A percentile compares a stretch with the other conserved stretches of the same genome.
Evolutionary conservation across 2,329 filamentous ascomycete genomes (phyloP).

Genomic region (Exophiala lecanii-corni): DNA sequence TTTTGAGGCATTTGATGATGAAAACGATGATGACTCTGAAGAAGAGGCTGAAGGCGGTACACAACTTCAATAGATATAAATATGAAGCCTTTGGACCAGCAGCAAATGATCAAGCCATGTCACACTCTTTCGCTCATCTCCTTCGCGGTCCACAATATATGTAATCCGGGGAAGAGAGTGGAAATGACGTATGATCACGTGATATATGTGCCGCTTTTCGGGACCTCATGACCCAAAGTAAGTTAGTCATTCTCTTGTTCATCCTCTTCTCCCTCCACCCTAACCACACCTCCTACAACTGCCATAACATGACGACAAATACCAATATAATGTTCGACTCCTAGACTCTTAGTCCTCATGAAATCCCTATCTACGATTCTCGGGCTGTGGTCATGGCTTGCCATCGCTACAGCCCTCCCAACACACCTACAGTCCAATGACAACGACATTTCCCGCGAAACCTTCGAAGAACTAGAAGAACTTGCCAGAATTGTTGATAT

Average conservation of each 20-base stretch:
- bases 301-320: no score
- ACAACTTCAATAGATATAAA: background rate
- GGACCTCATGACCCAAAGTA: background rate
- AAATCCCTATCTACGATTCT: background rate
- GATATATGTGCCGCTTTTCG: background rate
- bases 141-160: no score
- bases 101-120: no score
- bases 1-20: constrained; percentile 16
- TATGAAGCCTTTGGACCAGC: no score
- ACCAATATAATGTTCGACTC: no score
- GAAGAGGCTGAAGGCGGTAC: background rate
- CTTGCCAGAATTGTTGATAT: constrained; percentile 90
- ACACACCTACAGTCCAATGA: constrained; percentile 6
- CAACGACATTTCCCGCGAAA: constrained; percentile 48
- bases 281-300: background rate
- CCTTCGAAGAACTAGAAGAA: constrained; percentile 82
- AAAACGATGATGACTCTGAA: constrained; percentile 17
- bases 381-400: constrained; percentile 10
- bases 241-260: background rate
- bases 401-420: constrained; percentile 12
- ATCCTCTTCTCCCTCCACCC: background rate
- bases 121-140: no score
- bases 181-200: background rate
- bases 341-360: no score
- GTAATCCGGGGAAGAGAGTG: no score